Conservation (phyloP, 495 filamentous ascomycete species). For the Talaromyces proteolyticus region DNA sequence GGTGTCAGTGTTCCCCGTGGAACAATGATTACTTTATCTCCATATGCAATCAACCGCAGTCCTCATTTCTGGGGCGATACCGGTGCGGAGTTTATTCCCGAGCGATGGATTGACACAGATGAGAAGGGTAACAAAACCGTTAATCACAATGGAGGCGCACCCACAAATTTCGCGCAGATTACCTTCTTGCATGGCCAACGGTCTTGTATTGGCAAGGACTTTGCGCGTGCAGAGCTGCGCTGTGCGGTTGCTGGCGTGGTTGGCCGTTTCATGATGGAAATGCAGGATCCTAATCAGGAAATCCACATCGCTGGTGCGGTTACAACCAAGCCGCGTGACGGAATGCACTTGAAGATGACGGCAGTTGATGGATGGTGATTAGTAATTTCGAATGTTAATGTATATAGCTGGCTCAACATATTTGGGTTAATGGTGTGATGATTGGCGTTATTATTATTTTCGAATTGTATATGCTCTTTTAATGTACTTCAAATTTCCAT, state of each 20-base stretch:
- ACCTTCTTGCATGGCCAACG: conserved; percentile 45
- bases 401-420: too few species aligned
- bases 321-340: conserved; percentile 59
- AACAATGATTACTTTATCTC: conserved; percentile 35
- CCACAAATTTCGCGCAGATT: conserved; percentile 41
- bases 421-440: too few species aligned
- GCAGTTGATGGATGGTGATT: conserved; percentile 59
- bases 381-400: background rate
- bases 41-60: conserved; percentile 35
- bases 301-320: conserved; percentile 56
- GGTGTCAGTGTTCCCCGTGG: conserved; percentile 38
- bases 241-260: conserved; percentile 31
- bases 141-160: conserved; percentile 32
- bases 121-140: conserved; percentile 15
- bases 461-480: too few species aligned
- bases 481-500: too few species aligned
- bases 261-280: conserved; percentile 45
- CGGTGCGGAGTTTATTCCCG: conserved; percentile 35
- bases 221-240: conserved; percentile 35
- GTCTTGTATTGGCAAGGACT: conserved; percentile 45
- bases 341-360: conserved; percentile 56
- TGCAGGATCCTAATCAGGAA: conserved; percentile 53
- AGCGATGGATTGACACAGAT: conserved; percentile 44
- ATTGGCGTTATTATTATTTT: background rate
- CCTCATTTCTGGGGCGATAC: conserved; percentile 35